phyloP scores from a whole-genome alignment of 805 yeast genomes.

The Ogataea wickerhamii region DNA sequence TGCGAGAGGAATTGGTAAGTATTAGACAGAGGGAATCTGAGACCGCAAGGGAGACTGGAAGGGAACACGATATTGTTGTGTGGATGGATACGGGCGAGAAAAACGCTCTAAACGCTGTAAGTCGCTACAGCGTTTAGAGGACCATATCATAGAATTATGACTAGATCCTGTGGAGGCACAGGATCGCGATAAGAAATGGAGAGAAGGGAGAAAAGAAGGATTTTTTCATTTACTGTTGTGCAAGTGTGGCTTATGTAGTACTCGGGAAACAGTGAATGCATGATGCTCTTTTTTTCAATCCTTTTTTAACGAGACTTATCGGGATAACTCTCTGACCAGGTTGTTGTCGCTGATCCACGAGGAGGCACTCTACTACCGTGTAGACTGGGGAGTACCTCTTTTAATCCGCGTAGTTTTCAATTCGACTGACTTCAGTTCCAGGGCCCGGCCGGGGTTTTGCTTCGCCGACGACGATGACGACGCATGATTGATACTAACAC shows the following conservation, averaged over 20 bases:
- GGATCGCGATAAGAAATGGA: background rate
- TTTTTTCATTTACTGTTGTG: background rate
- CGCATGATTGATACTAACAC: conserved; percentile 6
- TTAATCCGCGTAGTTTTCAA: too few species aligned
- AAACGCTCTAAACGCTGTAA: background rate
- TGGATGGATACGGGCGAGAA: too few species aligned
- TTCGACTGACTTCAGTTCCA: too few species aligned
- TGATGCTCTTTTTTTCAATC: background rate
- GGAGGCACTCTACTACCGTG: too few species aligned
- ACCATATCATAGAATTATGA: too few species aligned
- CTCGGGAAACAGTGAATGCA: background rate
- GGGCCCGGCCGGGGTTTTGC: too few species aligned
- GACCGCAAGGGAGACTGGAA: too few species aligned
- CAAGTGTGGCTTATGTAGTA: conserved; percentile 1
- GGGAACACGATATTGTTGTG: too few species aligned
- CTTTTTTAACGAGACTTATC: conserved; percentile 1
- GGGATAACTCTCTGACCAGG: background rate
- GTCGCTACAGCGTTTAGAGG: conserved; percentile 1
- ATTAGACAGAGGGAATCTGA: too few species aligned
- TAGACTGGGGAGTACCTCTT: too few species aligned
- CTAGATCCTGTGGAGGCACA: too few species aligned
- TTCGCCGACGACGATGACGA: background rate
- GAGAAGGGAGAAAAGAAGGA: background rate
- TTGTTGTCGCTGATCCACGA: background rate
- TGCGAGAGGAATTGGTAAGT: conserved; percentile 99